Evolutionary conservation across 306 rosid species (phyloP).

Genomic region (Begonia fuchsioides): DNA sequence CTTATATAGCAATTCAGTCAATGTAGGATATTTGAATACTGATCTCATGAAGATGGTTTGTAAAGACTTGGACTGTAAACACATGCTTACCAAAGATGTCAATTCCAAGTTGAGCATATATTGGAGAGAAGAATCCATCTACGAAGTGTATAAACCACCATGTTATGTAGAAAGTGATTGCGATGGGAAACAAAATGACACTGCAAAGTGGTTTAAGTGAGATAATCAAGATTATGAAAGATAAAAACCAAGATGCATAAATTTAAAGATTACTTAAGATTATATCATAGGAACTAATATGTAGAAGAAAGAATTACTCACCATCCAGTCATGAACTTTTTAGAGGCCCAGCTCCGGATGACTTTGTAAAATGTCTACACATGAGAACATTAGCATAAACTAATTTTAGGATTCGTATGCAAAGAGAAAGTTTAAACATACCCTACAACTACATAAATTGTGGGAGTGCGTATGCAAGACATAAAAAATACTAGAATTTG

Average conservation of each 20-base stretch:
- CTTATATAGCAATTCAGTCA: not conserved
- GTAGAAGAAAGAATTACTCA: slow-evolving; percentile 13
- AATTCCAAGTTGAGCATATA: slow-evolving; percentile 79
- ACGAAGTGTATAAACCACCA: slow-evolving; percentile 94
- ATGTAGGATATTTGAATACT: too few relatives aligned
- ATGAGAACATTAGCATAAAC: slow-evolving; percentile 7
- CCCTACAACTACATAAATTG: too few relatives aligned
- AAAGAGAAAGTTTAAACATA: too few relatives aligned
- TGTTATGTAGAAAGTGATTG: slow-evolving; percentile 78
- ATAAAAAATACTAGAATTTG: too few relatives aligned
- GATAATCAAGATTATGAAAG: not conserved
- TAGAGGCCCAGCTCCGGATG: slow-evolving; percentile 68
- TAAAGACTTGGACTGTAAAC: not conserved
- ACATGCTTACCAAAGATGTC: slow-evolving; percentile 56
- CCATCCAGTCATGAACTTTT: slow-evolving; percentile 84
- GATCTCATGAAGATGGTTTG: too few relatives aligned
- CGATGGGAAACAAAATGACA: slow-evolving; percentile 74
- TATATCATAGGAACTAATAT: not conserved
- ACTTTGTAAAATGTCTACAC: slow-evolving; percentile 61
- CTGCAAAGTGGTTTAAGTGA: slow-evolving; percentile 31
- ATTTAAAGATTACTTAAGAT: too few relatives aligned
- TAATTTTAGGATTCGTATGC: slow-evolving; percentile 9
- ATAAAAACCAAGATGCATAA: too few relatives aligned
- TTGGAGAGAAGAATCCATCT: slow-evolving; percentile 85
- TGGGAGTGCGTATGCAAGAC: too few relatives aligned